Evolutionary conservation across 2,329 filamentous ascomycete species (phyloP).

Genomic region (Aspergillus piperis): DNA sequence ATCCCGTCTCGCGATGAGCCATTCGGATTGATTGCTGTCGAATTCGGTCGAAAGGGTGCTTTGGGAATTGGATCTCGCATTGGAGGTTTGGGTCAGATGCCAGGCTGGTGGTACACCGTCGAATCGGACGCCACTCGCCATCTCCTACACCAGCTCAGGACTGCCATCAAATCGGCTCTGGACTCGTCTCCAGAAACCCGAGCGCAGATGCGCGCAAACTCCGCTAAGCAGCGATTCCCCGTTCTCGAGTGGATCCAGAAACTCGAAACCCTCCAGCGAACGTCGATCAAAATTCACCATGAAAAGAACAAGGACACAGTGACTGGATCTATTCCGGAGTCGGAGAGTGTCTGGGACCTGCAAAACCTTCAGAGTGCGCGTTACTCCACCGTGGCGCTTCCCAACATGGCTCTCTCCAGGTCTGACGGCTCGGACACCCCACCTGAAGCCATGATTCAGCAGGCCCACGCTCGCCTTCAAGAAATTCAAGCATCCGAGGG

Average conservation of each 20-base stretch:
- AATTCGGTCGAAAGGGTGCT: slow-evolving; percentile 67
- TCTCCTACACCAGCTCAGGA: slow-evolving; percentile 64
- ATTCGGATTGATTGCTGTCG: slow-evolving; percentile 67
- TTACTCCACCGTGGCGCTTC: slow-evolving; percentile 31
- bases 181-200: slow-evolving; percentile 57
- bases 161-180: slow-evolving; percentile 61
- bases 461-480: slow-evolving; percentile 1
- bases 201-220: slow-evolving; percentile 63
- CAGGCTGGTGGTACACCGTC: slow-evolving; percentile 70
- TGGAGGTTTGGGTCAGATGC: slow-evolving; percentile 67
- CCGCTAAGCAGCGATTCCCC: slow-evolving; percentile 65
- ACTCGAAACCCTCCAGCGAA: slow-evolving; percentile 61
- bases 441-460: background rate
- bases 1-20: slow-evolving; percentile 69
- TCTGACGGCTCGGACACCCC: slow-evolving; percentile 1
- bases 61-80: slow-evolving; percentile 66
- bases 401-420: slow-evolving; percentile 29
- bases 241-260: slow-evolving; percentile 67
- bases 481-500: slow-evolving; percentile 30
- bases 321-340: background rate
- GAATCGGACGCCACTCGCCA: slow-evolving; percentile 64
- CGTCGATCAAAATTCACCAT: slow-evolving; percentile 58
- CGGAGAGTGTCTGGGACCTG: slow-evolving; percentile 1
- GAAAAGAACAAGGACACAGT: slow-evolving; percentile 38
- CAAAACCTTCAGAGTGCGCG: slow-evolving; percentile 11